phyloP scores from a whole-genome alignment of 2,329 filamentous ascomycete genomes.

The Fusarium sulawesiense region DNA sequence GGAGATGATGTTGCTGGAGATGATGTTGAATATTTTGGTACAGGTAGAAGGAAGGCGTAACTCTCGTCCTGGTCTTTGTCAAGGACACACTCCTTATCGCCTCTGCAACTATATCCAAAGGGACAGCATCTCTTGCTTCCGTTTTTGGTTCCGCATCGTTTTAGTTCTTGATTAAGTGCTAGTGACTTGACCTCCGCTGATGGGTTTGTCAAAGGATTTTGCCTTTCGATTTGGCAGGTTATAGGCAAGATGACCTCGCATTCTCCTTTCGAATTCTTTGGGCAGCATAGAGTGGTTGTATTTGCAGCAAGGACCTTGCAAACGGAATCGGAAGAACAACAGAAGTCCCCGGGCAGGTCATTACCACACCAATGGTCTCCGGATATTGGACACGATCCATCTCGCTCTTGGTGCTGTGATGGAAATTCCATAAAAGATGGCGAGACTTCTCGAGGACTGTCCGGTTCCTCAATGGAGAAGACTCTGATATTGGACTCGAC shows the following conservation, averaged over 20 bases:
- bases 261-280: constrained; percentile 27
- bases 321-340: constrained; percentile 31
- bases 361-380: constrained; percentile 37
- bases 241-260: constrained; percentile 41
- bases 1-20: constrained; percentile 9
- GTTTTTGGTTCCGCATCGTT: constrained; percentile 31
- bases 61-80: constrained; percentile 38
- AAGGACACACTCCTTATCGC: constrained; percentile 32
- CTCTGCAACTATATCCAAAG: constrained; percentile 43
- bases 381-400: constrained; percentile 36
- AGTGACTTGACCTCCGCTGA: constrained; percentile 37
- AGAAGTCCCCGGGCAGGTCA: constrained; percentile 38
- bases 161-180: constrained; percentile 32
- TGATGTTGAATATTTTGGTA: constrained; percentile 27
- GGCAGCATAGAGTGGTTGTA: constrained; percentile 44
- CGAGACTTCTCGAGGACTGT: constrained; percentile 7
- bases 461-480: constrained; percentile 19
- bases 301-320: constrained; percentile 45
- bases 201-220: constrained; percentile 35
- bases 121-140: constrained; percentile 41
- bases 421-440: constrained; percentile 12
- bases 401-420: constrained; percentile 25
- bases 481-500: constrained; percentile 35
- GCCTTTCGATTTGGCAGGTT: constrained; percentile 35
- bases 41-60: constrained; percentile 38